Evolutionary conservation across 164 flowering plant species (phyloP), one percentile per base, ranked within the genome.

Genomic region (Paratinospora sagittata): DNA sequence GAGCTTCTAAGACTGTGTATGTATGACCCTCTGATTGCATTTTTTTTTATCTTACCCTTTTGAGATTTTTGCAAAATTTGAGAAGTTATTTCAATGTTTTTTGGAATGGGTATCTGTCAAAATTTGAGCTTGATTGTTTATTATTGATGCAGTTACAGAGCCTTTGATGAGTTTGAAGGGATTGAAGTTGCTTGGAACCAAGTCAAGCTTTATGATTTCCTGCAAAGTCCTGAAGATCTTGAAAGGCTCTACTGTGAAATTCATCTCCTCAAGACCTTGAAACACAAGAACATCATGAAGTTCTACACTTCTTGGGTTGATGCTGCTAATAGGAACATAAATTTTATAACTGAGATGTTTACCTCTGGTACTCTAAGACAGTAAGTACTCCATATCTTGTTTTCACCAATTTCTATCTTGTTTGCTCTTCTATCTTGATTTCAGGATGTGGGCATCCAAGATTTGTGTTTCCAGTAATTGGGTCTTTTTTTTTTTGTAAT

Each of bases 281-380:
- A 91, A 72, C 98, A 93, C 81, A 77, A 75, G 45, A 90, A 91
- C 79, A 91, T 93, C 64, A 93, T 93, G 98, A 91, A 91, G 72
- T 93, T 91, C 80, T 90, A 88, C 77, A 82, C 93, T 78, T 93
- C 97, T 45, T 93, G 98, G 98, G 96, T 93, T 70, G 98, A 93
- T 76, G 72, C 82, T 67, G 79, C 82, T 17, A 93, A 93, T 52
- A 82, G 96, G 78, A 85, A 88, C 81, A 90, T 93, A 67, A 93
- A 93, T 71, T 93, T 93, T 76, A 88, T 93, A 39, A 93, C 98
- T 10, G 98, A 93, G 75, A 86, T 93, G 97, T 93, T 93, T 83
- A 88, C 96, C 65, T 93, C 98, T 67, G 98, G 98, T 27, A 90
- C 97, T 72, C 91, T 93, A 62, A 91, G 89, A 81, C 97, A 93